A percentile compares a stretch with the other conserved stretches of the same genome.
phyloP scores from a whole-genome alignment of 495 filamentous ascomycete species.

The Aspergillus incahuasiensis region DNA sequence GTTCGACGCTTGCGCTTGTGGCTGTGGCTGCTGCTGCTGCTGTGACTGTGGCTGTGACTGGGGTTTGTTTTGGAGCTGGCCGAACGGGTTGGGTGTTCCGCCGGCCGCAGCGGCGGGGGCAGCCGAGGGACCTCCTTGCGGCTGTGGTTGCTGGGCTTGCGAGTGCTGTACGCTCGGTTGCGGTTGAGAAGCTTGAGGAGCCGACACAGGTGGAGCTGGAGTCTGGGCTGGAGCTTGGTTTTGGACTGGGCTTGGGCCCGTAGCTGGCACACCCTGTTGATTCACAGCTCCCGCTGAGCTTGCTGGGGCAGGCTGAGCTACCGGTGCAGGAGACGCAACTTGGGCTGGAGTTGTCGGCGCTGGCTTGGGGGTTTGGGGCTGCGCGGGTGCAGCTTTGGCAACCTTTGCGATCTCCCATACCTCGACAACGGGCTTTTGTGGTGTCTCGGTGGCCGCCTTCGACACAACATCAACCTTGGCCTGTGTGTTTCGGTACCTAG shows the following conservation, averaged over 20 bases:
- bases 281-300: constrained; percentile 12
- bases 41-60: no score
- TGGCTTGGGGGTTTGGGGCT: constrained; percentile 28
- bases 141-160: constrained; percentile 14
- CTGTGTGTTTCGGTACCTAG: constrained; percentile 54
- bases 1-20: constrained; percentile 21
- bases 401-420: constrained; percentile 78
- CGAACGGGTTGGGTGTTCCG: constrained; percentile 27
- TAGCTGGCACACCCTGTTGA: constrained; percentile 6
- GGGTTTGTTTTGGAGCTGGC: constrained; percentile 24
- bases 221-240: constrained; percentile 17
- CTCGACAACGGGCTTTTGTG: constrained; percentile 71
- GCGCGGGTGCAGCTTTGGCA: constrained; percentile 54
- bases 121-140: background rate
- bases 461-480: constrained; percentile 76
- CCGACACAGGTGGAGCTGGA: background rate
- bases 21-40: no score
- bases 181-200: background rate
- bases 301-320: constrained; percentile 23
- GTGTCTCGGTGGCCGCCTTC: constrained; percentile 76
- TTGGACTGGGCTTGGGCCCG: background rate
- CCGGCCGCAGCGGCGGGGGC: constrained; percentile 8
- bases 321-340: constrained; percentile 24
- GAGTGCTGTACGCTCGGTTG: constrained; percentile 12
- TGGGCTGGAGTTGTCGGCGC: constrained; percentile 30